Conservation (phyloP, 495 filamentous ascomycete species). For the Trichodelitschia bisporula region DNA sequence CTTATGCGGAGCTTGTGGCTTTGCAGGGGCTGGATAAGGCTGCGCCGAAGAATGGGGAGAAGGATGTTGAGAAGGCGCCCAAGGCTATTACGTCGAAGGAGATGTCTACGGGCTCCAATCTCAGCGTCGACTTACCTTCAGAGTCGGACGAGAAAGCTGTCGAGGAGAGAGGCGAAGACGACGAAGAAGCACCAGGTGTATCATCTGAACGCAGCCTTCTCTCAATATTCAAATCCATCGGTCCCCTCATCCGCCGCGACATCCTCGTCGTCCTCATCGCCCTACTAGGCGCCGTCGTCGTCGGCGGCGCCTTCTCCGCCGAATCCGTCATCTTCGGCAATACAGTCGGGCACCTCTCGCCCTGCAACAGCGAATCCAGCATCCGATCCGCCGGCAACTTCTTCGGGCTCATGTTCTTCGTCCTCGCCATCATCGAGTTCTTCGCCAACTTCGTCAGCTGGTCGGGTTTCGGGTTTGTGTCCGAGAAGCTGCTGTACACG, state of each 20-base stretch:
- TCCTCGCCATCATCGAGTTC: constrained; percentile 23
- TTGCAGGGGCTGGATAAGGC: constrained; percentile 7
- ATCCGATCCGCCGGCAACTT: constrained; percentile 14
- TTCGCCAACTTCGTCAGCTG: constrained; percentile 21
- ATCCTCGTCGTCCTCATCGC: constrained; percentile 3
- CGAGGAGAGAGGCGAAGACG: too few species aligned
- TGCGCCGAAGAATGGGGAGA: too few species aligned
- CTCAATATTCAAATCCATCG: too few species aligned
- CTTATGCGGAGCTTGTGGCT: constrained; percentile 21
- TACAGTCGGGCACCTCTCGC: constrained; percentile 19
- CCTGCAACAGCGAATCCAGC: constrained; percentile 5
- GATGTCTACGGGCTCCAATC: too few species aligned
- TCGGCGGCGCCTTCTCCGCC: constrained; percentile 21
- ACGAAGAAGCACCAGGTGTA: too few species aligned
- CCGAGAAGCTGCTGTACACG: constrained; percentile 15
- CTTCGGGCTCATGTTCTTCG: constrained; percentile 28
- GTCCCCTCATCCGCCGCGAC: constrained; percentile 5
- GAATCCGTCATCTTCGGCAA: constrained; percentile 28
- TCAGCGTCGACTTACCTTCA: too few species aligned
- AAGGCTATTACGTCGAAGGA: too few species aligned
- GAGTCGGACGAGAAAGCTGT: too few species aligned
- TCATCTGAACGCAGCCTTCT: too few species aligned
- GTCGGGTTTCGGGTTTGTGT: constrained; percentile 22
- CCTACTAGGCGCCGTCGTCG: constrained; percentile 14
- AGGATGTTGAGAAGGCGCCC: too few species aligned